A percentile compares a stretch with the other conserved stretches of the same genome.
phyloP scores from a whole-genome alignment of 129 eudicot species.

The Artemisia tridentata region DNA sequence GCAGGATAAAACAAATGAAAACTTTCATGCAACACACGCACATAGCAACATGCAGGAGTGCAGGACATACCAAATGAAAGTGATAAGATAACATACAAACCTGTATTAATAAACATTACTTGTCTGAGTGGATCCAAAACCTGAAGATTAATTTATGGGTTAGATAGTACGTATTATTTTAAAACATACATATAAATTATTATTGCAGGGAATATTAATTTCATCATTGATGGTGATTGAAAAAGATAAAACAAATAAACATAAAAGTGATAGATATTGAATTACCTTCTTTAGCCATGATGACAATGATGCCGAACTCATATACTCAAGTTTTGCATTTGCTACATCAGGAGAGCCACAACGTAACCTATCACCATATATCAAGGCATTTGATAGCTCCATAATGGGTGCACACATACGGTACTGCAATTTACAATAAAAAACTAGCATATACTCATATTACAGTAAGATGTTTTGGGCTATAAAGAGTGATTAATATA shows the following conservation, averaged over 20 bases:
- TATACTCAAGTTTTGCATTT: constrained; percentile 71
- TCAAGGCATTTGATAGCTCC: constrained; percentile 92
- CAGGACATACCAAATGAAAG: not conserved
- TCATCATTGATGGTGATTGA: not conserved
- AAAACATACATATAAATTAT: not conserved
- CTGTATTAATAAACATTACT: constrained; percentile 89
- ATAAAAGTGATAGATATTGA: not conserved
- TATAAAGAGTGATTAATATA: constrained; percentile 4
- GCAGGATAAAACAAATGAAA: too few relatives aligned
- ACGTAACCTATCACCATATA: constrained; percentile 83
- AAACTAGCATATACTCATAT: constrained; percentile 1
- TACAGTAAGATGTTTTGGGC: not conserved
- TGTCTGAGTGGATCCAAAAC: constrained; percentile 67
- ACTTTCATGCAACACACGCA: too few relatives aligned
- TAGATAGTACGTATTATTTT: not conserved
- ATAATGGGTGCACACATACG: constrained; percentile 96
- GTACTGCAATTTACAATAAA: constrained; percentile 59
- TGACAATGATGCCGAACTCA: constrained; percentile 43
- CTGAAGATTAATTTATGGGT: constrained; percentile 36
- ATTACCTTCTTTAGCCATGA: constrained; percentile 81
- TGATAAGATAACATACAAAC: constrained; percentile 32
- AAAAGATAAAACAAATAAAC: not conserved
- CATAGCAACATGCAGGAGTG: too few relatives aligned
- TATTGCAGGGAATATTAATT: not conserved
- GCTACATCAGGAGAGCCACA: constrained; percentile 89